phyloP scores from a whole-genome alignment of 78 protist genomes.

The Dictyostelium discoideum region DNA sequence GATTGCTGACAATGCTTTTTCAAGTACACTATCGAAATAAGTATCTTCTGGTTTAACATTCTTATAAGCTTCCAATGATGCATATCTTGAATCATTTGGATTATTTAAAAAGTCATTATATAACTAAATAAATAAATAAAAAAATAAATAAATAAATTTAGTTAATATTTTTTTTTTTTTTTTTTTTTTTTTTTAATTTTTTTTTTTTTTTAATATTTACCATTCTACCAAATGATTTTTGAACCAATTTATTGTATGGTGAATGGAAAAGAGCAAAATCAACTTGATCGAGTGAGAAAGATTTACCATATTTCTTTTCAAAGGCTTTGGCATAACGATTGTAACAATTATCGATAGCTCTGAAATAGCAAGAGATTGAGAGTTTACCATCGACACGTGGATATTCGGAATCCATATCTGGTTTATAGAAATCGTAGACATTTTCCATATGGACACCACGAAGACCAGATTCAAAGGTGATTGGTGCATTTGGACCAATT shows the following conservation, averaged over 20 bases:
- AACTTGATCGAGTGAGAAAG: conserved; percentile 42
- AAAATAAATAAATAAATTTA: too few relatives aligned
- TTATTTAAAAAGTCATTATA: conserved; percentile 84
- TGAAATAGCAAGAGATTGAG: conserved; percentile 91
- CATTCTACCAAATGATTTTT: conserved; percentile 93
- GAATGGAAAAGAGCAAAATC: conserved; percentile 95
- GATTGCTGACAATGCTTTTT: conserved; percentile 75
- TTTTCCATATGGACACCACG: conserved; percentile 92
- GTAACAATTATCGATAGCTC: conserved; percentile 94
- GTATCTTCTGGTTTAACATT: conserved; percentile 66
- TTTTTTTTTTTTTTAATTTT: background rate
- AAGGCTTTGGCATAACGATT: conserved; percentile 62
- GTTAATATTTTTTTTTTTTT: background rate
- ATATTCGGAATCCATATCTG: conserved; percentile 92
- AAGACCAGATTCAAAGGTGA: conserved; percentile 85
- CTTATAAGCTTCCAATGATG: conserved; percentile 7
- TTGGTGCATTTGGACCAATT: conserved; percentile 98
- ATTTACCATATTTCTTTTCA: conserved; percentile 25
- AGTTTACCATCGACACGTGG: conserved; percentile 96
- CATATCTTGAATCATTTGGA: conserved; percentile 49
- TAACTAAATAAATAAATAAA: conserved; percentile 47
- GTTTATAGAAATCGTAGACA: conserved; percentile 98
- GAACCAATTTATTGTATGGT: conserved; percentile 97
- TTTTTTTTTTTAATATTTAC: background rate
- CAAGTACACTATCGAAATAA: conserved; percentile 84